Evolutionary conservation across 2,329 filamentous ascomycete genomes (phyloP).

Genomic region (Thermothelomyces thermophilus): DNA sequence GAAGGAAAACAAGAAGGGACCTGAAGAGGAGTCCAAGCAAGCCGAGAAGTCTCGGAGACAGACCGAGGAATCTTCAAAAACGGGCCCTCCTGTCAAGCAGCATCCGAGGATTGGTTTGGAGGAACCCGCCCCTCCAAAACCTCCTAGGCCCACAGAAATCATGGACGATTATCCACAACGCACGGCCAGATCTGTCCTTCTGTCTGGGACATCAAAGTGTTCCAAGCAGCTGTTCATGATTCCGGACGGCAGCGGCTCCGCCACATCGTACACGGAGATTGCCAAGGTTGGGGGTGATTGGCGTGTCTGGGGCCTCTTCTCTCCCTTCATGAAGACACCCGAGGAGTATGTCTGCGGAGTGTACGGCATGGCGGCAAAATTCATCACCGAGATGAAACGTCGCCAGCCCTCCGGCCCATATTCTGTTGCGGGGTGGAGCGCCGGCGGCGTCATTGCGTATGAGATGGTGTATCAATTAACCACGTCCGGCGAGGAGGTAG

Average conservation of each 20-base stretch:
- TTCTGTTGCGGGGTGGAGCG: slow-evolving; percentile 67
- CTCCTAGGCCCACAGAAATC: slow-evolving; percentile 32
- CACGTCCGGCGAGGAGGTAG: slow-evolving; percentile 50
- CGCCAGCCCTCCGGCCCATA: slow-evolving; percentile 65
- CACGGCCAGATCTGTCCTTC: slow-evolving; percentile 41
- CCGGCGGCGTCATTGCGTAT: slow-evolving; percentile 66
- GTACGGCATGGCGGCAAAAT: slow-evolving; percentile 57
- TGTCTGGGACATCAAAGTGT: slow-evolving; percentile 46
- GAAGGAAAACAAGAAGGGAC: too few species aligned
- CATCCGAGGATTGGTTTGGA: slow-evolving; percentile 25
- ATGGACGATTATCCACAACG: slow-evolving; percentile 42
- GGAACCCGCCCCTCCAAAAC: slow-evolving; percentile 32
- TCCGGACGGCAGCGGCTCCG: slow-evolving; percentile 51
- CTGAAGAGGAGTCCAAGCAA: too few species aligned
- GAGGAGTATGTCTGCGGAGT: slow-evolving; percentile 60
- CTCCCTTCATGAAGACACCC: slow-evolving; percentile 64
- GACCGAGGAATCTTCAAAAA: too few species aligned
- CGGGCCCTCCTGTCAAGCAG: slow-evolving; percentile 13
- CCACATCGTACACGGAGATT: slow-evolving; percentile 61
- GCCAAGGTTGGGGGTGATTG: slow-evolving; percentile 42
- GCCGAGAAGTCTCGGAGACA: too few species aligned
- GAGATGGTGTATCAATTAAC: slow-evolving; percentile 57
- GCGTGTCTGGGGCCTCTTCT: slow-evolving; percentile 55
- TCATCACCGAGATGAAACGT: slow-evolving; percentile 62
- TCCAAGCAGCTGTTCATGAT: slow-evolving; percentile 47